A percentile compares a stretch with the other conserved stretches of the same genome.
Conservation (phyloP, 75 land plant genomes). For the Pinus albicaulis region DNA sequence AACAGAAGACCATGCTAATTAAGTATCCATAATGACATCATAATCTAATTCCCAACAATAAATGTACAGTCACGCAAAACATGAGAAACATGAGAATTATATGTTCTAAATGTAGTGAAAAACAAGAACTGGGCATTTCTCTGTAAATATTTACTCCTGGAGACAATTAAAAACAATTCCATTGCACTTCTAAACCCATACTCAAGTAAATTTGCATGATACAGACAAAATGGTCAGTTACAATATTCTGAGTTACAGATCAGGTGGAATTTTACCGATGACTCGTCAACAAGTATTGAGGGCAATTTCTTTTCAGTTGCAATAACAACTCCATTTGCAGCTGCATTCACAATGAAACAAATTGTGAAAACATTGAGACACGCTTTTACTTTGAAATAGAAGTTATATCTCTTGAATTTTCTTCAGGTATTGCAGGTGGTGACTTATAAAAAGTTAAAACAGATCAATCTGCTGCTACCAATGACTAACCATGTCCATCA, state of each 20-base stretch:
- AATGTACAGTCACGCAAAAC: neutral
- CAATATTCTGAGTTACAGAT: neutral
- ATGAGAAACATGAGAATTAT: neutral
- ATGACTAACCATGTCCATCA: neutral
- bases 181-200: neutral
- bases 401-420: neutral
- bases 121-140: neutral
- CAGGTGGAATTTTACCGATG: slow-evolving; percentile 62
- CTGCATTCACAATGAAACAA: slow-evolving; percentile 38
- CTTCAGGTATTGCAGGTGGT: neutral
- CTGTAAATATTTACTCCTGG: neutral
- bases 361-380: neutral
- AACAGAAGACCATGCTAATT: neutral
- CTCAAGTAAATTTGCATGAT: neutral
- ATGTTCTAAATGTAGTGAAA: neutral
- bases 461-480: neutral
- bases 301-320: slow-evolving; percentile 99
- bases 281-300: slow-evolving; percentile 94
- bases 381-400: neutral
- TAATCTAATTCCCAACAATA: neutral
- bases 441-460: too few relatives aligned
- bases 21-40: neutral
- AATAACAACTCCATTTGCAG: slow-evolving; percentile 99
- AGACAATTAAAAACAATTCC: neutral
- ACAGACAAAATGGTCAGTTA: neutral